Percentiles rank a stretch among this genome's conserved stretches.
Conservation (phyloP, 306 rosid species). For the Crataegus laevigata region DNA sequence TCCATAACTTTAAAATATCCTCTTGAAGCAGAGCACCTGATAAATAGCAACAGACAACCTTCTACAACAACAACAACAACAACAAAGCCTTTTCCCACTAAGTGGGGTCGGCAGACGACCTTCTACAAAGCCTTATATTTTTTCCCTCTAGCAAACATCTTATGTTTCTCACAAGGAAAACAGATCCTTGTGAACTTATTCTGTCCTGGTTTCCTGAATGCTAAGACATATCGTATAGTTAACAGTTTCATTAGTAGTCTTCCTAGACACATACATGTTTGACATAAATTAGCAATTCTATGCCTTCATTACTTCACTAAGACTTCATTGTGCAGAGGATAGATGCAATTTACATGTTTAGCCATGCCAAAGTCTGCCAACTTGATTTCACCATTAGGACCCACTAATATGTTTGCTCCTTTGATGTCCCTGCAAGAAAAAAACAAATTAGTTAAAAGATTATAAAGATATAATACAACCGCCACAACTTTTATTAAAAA, state of each 20-base stretch:
- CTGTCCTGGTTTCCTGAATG: background rate
- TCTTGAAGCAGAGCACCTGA: background rate
- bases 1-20: background rate
- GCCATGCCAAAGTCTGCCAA: conserved; percentile 99
- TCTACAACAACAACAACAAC: too few species aligned
- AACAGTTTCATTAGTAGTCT: background rate
- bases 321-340: conserved; percentile 21
- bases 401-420: conserved; percentile 97
- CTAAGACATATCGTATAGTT: background rate
- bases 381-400: conserved; percentile 91
- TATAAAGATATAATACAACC: background rate
- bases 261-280: background rate
- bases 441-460: background rate
- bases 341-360: conserved; percentile 57
- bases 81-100: too few species aligned
- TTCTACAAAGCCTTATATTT: background rate
- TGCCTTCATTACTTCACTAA: conserved; percentile 12
- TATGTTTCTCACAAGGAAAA: background rate
- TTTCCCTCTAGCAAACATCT: background rate
- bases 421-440: conserved; percentile 81
- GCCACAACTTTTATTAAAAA: background rate
- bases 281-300: background rate
- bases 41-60: background rate
- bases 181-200: background rate
- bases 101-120: too few species aligned